Percentiles rank a stretch among this genome's conserved stretches.
Evolutionary conservation across 2,329 filamentous ascomycete species (phyloP).

Genomic region (Fusarium chuoi): DNA sequence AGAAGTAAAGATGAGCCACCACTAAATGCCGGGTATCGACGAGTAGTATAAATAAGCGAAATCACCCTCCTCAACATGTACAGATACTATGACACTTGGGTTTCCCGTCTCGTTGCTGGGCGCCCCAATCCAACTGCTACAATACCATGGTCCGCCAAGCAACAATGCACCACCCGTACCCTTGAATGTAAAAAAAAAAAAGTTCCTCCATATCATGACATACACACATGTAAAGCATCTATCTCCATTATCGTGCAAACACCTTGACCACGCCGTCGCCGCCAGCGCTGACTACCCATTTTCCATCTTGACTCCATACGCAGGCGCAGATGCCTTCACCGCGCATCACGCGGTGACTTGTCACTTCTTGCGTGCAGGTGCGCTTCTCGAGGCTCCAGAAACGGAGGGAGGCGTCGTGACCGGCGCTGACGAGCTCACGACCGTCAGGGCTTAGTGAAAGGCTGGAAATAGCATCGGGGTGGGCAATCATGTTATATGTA

Average conservation of each 20-base stretch:
- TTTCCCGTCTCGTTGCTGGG: constrained; percentile 3
- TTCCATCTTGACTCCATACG: constrained; percentile 94
- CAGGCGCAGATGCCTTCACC: constrained; percentile 95
- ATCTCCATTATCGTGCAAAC: constrained; percentile 61
- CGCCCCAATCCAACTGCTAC: constrained; percentile 28
- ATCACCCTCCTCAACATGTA: constrained; percentile 22
- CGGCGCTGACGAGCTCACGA: constrained; percentile 92
- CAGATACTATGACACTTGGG: constrained; percentile 36
- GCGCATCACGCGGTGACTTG: constrained; percentile 91
- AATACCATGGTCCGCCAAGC: constrained; percentile 16
- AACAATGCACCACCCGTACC: constrained; percentile 25
- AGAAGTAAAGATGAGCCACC: constrained; percentile 20
- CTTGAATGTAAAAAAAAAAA: neutral
- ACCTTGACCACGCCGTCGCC: constrained; percentile 98
- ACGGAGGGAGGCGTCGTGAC: constrained; percentile 92
- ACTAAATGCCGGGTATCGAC: constrained; percentile 50
- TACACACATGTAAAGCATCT: constrained; percentile 3
- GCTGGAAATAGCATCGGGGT: constrained; percentile 91
- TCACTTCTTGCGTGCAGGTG: constrained; percentile 94
- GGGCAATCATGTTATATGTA: constrained; percentile 98
- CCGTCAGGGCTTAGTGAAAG: constrained; percentile 93
- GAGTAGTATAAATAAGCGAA: constrained; percentile 44
- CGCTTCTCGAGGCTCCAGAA: constrained; percentile 99
- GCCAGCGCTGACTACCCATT: constrained; percentile 93
- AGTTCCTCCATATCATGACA: constrained; percentile 12